phyloP scores from a whole-genome alignment of 768 basidiomycete species.

The Podaxis mareebaensis region DNA sequence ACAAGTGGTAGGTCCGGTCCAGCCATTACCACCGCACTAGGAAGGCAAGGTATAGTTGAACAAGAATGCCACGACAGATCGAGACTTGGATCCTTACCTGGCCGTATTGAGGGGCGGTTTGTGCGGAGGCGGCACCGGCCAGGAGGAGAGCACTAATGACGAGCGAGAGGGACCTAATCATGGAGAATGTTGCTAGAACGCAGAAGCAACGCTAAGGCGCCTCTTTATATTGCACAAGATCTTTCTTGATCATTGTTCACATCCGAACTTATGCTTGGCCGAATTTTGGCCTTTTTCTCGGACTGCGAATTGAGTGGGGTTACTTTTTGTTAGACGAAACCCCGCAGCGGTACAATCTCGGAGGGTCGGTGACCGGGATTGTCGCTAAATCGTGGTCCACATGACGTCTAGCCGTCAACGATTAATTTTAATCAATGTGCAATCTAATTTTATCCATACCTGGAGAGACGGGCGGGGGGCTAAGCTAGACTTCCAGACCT shows the following conservation, averaged over 20 bases:
- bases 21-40: constrained; percentile 55
- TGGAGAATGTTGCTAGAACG: background rate
- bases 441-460: background rate
- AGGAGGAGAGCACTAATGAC: constrained; percentile 14
- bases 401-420: background rate
- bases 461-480: background rate
- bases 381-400: constrained; percentile 7
- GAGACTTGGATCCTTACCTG: constrained; percentile 28
- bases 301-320: background rate
- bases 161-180: constrained; percentile 13
- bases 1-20: constrained; percentile 52
- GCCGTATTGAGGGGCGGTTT: constrained; percentile 33
- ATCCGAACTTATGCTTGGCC: background rate
- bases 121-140: constrained; percentile 21
- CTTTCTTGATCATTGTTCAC: background rate
- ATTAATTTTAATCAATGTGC: background rate
- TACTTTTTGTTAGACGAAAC: background rate
- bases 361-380: background rate
- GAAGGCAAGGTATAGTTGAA: background rate
- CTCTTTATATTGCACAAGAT: background rate
- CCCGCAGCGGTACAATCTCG: constrained; percentile 8
- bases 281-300: constrained; percentile 17
- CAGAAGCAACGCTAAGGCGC: background rate
- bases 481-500: background rate
- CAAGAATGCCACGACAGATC: background rate